Conservation (phyloP, 2,329 filamentous ascomycete species). For the Sphaerulina musiva region DNA sequence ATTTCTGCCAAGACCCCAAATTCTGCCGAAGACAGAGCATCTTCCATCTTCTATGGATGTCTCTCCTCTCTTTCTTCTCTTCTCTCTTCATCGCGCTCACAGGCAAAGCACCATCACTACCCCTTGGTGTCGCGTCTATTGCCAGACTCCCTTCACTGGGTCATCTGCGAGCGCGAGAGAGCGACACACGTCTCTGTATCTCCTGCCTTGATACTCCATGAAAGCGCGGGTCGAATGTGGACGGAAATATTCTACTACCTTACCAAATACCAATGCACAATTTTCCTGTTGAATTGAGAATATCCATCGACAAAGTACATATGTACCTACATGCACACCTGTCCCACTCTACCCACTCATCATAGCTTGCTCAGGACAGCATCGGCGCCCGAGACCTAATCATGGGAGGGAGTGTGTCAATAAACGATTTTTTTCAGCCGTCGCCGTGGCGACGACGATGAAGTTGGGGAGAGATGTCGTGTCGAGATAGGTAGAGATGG, state of each 20-base stretch:
- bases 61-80: slow-evolving; percentile 13
- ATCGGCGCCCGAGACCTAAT: slow-evolving; percentile 25
- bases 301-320: not conserved
- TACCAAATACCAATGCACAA: too few species aligned
- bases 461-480: not conserved
- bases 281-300: not conserved
- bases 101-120: slow-evolving; percentile 18
- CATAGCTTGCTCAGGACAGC: slow-evolving; percentile 26
- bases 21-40: too few species aligned
- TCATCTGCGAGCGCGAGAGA: slow-evolving; percentile 39
- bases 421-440: too few species aligned
- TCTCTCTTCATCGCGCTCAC: slow-evolving; percentile 30
- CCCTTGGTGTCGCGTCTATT: slow-evolving; percentile 22
- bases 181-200: slow-evolving; percentile 44
- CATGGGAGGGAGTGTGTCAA: not conserved
- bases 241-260: not conserved
- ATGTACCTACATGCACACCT: too few species aligned
- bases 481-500: not conserved
- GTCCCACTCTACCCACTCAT: slow-evolving; percentile 4
- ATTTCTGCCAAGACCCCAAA: too few species aligned
- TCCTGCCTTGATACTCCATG: slow-evolving; percentile 45
- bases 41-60: too few species aligned
- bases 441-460: not conserved
- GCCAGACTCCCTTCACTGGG: slow-evolving; percentile 40
- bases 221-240: slow-evolving; percentile 42